A percentile compares a stretch with the other conserved stretches of the same genome.
phyloP scores from a whole-genome alignment of 768 basidiomycete genomes.

The Mycena leptocephala region DNA sequence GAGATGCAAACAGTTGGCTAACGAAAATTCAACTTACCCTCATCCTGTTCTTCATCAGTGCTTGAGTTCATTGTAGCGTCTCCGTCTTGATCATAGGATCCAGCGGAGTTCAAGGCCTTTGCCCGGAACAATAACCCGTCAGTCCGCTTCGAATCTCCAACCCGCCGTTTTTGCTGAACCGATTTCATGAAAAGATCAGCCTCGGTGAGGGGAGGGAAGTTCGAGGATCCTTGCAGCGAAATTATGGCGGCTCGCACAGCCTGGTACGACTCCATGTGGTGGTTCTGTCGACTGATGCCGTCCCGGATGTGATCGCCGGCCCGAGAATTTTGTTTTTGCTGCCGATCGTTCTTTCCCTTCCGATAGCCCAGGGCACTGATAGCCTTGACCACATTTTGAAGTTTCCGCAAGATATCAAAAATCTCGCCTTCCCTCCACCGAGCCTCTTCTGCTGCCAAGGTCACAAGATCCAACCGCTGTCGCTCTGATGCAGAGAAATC shows the following conservation, averaged over 20 bases:
- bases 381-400: background rate
- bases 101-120: background rate
- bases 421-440: conserved; percentile 4
- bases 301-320: too few relatives aligned
- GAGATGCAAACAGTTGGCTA: too few relatives aligned
- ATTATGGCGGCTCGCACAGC: too few relatives aligned
- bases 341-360: background rate
- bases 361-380: background rate
- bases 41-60: too few relatives aligned
- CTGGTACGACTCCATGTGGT: too few relatives aligned
- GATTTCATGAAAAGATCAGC: background rate
- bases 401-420: conserved; percentile 1
- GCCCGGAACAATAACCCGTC: background rate
- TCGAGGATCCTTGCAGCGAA: background rate
- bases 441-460: background rate
- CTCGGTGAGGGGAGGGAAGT: background rate
- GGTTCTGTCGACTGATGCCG: too few relatives aligned
- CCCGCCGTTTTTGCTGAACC: background rate
- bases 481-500: background rate
- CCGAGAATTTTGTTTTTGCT: conserved; percentile 1
- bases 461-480: background rate
- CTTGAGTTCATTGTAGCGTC: too few relatives aligned
- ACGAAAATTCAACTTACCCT: too few relatives aligned
- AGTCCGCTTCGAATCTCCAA: background rate
- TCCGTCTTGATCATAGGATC: background rate